These are phyloP conservation scores for Sequoia sempervirens DNA, from an alignment of 75 land plant species.

Conservation along the genomic window DNA sequence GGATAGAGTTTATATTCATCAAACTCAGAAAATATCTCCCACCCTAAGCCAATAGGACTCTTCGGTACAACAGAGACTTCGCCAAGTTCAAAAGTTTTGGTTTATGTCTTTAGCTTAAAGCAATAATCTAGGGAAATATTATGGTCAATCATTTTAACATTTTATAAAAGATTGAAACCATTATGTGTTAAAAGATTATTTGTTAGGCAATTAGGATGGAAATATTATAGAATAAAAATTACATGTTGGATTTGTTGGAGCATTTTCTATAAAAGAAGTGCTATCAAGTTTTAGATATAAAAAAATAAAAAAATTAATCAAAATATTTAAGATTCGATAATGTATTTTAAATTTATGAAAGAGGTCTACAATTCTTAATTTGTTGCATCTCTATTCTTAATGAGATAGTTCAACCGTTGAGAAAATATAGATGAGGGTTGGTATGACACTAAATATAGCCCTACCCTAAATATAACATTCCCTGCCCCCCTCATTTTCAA, in stretches of 20 bases:
- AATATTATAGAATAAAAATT: not conserved
- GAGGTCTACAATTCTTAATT: constrained; percentile 7
- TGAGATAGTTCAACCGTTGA: too few relatives aligned
- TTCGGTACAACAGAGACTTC: not conserved
- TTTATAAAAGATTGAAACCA: not conserved
- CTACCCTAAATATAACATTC: too few relatives aligned
- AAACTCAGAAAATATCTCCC: not conserved
- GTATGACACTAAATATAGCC: too few relatives aligned
- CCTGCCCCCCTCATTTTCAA: too few relatives aligned
- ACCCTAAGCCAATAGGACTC: not conserved
- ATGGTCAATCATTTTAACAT: too few relatives aligned
- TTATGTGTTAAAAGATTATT: too few relatives aligned
- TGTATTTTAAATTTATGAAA: not conserved
- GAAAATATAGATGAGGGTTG: too few relatives aligned
- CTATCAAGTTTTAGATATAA: not conserved
- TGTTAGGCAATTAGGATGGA: not conserved
- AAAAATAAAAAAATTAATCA: not conserved
- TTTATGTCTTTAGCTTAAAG: not conserved
- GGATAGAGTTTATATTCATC: not conserved
- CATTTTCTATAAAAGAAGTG: not conserved
- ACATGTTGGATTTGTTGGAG: not conserved
- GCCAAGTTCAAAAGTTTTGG: not conserved
- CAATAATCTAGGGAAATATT: not conserved
- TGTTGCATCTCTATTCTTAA: too few relatives aligned
- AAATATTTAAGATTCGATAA: not conserved